Evolutionary conservation across 83 land plant genomes (phyloP).

Genomic region (Larix sibirica): DNA sequence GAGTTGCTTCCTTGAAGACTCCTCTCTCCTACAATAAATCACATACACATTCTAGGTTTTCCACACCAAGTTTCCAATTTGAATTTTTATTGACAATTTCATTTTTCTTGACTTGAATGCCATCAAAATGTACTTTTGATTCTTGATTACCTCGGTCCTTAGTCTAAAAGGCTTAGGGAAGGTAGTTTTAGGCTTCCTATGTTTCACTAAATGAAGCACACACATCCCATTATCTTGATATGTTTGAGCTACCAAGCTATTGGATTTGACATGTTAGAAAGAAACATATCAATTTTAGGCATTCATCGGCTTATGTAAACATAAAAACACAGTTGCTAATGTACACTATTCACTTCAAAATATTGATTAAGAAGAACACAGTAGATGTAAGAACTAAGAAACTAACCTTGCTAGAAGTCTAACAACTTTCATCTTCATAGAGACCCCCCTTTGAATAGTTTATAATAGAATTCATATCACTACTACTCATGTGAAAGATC

Average conservation of each 20-base stretch:
- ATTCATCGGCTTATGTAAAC: not conserved
- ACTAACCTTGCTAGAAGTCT: not conserved
- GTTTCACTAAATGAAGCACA: not conserved
- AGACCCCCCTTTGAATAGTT: not conserved
- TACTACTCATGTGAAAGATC: not conserved
- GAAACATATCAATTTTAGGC: not conserved
- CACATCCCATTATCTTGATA: not conserved
- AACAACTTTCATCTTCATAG: not conserved
- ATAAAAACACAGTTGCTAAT: not conserved
- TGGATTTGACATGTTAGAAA: not conserved
- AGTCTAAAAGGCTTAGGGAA: slow-evolving; percentile 1
- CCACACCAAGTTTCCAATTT: not conserved
- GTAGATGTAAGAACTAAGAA: not conserved
- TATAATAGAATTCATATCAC: not conserved
- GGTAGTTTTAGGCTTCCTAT: not conserved
- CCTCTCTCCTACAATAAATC: not conserved
- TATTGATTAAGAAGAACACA: too few relatives aligned
- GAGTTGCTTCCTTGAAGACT: not conserved
- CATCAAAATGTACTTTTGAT: not conserved
- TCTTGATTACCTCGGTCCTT: not conserved
- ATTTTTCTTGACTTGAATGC: too few relatives aligned
- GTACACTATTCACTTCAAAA: too few relatives aligned
- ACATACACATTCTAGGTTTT: not conserved
- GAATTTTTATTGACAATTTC: not conserved
- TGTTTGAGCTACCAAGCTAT: not conserved